Evolutionary conservation across 108 stramenopile species (phyloP), one percentile per base, ranked within the genome.

Genomic region (Discostella pseudostelligera): DNA sequence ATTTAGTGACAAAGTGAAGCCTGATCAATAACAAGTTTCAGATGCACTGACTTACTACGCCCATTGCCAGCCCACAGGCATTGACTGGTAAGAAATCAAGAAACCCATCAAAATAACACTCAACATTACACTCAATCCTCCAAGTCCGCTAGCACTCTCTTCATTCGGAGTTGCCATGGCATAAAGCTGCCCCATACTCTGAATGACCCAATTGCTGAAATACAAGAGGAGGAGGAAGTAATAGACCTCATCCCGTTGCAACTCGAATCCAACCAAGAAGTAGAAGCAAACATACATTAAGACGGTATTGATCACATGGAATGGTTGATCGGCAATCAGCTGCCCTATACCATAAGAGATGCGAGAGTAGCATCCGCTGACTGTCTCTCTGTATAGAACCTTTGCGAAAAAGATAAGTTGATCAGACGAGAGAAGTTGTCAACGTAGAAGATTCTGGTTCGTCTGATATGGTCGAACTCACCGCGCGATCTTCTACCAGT

Each of bases 81-180:
- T 78, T 10, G 77, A 56, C n/a, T 50, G 44, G 54, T 39, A 59
- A 7, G 77, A 67, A 16, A 78, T 78, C 9, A 79, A 42, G 39
- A 79, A 80, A 21, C 78, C 78, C 78, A 79, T 79, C 14, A 79
- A 62, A 32, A 56, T 50, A 0, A 79, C 78, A 35, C 35, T 39
- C 10, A 79, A 43, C 39, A 79, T 79, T 11, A 79, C 71, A 72
- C 44, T 48, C 21, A 79, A 57, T 13, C 78, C 78, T 35, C 57
- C 78, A 26, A 79, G 32, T 29, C 78, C 78, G 50, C 72, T 72
- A 5, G 78, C 78, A 40, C 16, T 70, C 51, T 79, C 78, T 61
- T 79, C 78, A 55, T 81, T 81, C 0, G 80, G 80, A 13, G 80
- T 72, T 8, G 42, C 56, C 36, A 81, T 47, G 9, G 80, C 80